Base-by-base conservation (phyloP, 2,329 filamentous ascomycete species). In the Fusarium foetens region DNA sequence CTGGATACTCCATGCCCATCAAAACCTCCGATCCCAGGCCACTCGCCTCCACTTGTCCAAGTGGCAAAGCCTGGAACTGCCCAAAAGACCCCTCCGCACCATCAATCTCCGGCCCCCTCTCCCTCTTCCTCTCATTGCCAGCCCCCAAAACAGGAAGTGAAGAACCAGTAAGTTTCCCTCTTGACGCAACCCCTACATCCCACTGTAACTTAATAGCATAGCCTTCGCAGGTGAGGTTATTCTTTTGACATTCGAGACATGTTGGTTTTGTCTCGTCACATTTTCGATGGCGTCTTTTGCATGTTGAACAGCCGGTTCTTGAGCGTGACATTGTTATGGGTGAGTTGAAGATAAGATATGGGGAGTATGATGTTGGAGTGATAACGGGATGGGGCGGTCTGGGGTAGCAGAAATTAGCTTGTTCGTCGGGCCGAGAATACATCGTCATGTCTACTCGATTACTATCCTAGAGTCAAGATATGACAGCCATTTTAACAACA, bases 251-350 rank as follows among this genome's bases (percentile, higher is more conserved):
- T 38, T 71, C 48, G 2, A 52, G 36, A 27, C 73, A 75, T 5
- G 19, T 8, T 9, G 73, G 73, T 9, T 59, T 71, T 3, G 67
- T 70, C 36, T 75, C 70, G 23, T 75, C 73, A 27, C 73, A 75
- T 51, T 75, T 75, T 5, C 72, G 67, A 42, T 75, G 73, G 10
- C 73, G 72, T 33, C 51, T 57, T 33, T 75, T 75, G 52, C 73
- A 75, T 3, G 72, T 75, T 23, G 33, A 41, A 14, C 73, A 75
- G 6, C 73, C 73, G 8, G 35, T 61, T 43, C 73, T 64, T 33
- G 72, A 75, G 25, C 73, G 72, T 10, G 53, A 35, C 73, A 75
- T 43, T 45, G 25, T 6, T 3, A 9, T 33, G 19, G 8, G 13
- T 31, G 14, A 45, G 31, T 43, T n/a, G 27, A 25, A 46, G 29